Evolutionary conservation across 768 basidiomycete species (phyloP), one percentile per base, ranked within the genome.

Genomic region (Mycena olivaceomarginata): DNA sequence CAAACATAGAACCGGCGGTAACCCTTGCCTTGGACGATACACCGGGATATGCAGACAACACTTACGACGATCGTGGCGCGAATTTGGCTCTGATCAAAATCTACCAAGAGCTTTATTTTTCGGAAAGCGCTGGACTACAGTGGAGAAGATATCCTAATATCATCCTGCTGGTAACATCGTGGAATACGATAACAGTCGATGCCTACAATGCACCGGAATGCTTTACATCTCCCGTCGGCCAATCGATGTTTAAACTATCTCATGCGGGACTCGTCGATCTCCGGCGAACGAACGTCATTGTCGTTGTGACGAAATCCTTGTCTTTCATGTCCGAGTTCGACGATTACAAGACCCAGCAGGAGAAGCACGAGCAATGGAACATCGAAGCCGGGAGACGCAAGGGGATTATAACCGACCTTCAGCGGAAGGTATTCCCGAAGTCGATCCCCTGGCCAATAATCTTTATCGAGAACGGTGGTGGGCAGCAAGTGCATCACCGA

Each of bases 381-480:
- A 65, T 72, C 48, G 71, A 53, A 51, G 60, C 71, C 12, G 48
- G 22, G 20, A 65, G 51, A 43, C 71, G 71, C 40, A 72, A 10
- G 48, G 51, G 22, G 6, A 53, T 72, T 39, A 53, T 72, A 16
- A 65, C 51, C 3, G 62, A 72, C 20, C 60, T 72, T 56, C 71
- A 72, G 63, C 71, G 63, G 31, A 65, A 64, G 46, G 51, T 65
- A 16, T 72, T 72, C 46, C 71, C 71, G 20, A 45, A 43, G 20
- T 72, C 25, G 39, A 20, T 20, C 37, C 40, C 48, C n/a, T 72
- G 71, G 71, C 63, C 46, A 18, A 72, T 65, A 8, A 51, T 72
- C 20, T 72, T 72, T 25, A 56, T 72, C 48, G 71, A 72, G 63
- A 72, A 72, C 63, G 71, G 71, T 12, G 71, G 71, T n/a, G 71